Evolutionary conservation across 352 stramenopile genomes (phyloP), one percentile per base, ranked within the genome.

Genomic region (Phytophthora quininea): DNA sequence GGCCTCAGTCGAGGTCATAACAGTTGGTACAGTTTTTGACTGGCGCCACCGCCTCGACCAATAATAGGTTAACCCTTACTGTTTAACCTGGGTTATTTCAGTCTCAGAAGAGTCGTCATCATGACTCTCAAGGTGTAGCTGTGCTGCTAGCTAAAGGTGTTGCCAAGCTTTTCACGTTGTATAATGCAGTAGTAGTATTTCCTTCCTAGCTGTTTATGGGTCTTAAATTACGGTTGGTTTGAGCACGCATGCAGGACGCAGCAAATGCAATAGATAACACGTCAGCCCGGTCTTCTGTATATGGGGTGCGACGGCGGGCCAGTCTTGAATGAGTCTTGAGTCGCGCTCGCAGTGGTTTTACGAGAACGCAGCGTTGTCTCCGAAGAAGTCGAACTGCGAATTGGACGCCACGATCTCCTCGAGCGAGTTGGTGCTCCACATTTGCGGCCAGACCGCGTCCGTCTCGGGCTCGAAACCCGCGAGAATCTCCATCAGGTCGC

Each of bases 361-460:
- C 11, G 14, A 9, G 2, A 62, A 31, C 27, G 38, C 50, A 37
- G 24, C n/a, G 7, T 45, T 70, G 51, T 74, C 71, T 32, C 71
- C 62, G 32, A 83, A 68, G 35, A 83, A 67, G 62, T 85, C 74
- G 35, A 72, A 69, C 51, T 79, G 72, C 42, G 63, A 66, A 46
- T 63, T 69, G 27, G 49, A 56, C 32, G 62, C 43, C 10, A 70
- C 64, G 47, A 84, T 65, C 46, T 74, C 68, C 40, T 84, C 77
- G 12, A 86, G 70, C 53, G 77, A 86, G 51, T 79, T 81, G 33
- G 77, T 84, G 54, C 77, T 86, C 77, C 77, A 86, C 70, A 80
- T 78, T 11, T 78, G 57, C 10, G 77, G 69, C 66, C 66, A 73
- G 7, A 43, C 54, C 3, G 64, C 7, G 9, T 79, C 69, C n/a